Evolutionary conservation across 306 rosid genomes (phyloP), one percentile per base, ranked within the genome.

Genomic region (Sesbania bispinosa): DNA sequence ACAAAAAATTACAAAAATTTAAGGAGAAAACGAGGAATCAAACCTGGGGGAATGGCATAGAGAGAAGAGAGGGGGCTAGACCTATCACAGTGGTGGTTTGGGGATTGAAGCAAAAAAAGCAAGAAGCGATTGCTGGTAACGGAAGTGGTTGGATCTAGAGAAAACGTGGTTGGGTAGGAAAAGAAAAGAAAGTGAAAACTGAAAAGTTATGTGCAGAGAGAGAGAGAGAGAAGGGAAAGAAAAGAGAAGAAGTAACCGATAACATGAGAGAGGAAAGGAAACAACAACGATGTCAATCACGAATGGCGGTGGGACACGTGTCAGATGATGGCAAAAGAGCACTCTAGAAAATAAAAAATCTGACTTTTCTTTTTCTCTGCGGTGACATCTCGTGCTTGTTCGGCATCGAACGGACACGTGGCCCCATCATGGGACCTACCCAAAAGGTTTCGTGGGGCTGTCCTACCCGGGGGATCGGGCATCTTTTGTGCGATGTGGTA

Each of bases 21-120:
- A 35, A 38, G 33, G 0, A 6, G 29, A 51, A 77, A 48, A 18
- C 0, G 47, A 42, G 14, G 30, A 66, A 72, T 1, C 35, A 26
- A 32, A 77, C 82, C 82, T 77, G 82, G 35, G 60, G 85, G 64
- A 67, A 77, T 81, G 79, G 85, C 85, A 81, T 81, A 81, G 85
- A 77, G 82, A 69, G 46, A 36, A 32, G 26, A 66, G 29, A 27
- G 59, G 30, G 69, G 18, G 3, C 1, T 10, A 26, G 38, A 58
- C 45, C 55, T 9, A 23, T 15, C 21, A 11, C 11, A 20, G 75
- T 39, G 26, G 1, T 45, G 58, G 4, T 8, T 27, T n/a, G 16
- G 26, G 39, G 41, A 67, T 19, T 33, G 66, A 53, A 62, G 21
- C 2, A 19, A 42, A 43, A 29, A 0, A 27, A 59, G 66, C 4